phyloP scores from a whole-genome alignment of 2,329 filamentous ascomycete species.

The Xylaria sp. region DNA sequence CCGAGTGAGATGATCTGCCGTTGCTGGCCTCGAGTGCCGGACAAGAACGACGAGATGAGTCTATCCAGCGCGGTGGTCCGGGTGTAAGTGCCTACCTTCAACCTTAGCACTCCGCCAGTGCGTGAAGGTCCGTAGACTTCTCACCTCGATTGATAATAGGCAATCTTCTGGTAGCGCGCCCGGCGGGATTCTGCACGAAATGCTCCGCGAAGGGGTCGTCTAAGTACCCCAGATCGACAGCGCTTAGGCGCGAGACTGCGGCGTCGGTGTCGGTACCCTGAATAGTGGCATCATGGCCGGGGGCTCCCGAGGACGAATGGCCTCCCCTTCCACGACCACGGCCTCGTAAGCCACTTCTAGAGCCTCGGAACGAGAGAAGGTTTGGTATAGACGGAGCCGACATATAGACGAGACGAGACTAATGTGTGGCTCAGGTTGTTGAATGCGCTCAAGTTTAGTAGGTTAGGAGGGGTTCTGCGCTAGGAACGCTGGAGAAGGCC shows the following conservation, averaged over 20 bases:
- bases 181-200: slow-evolving; percentile 59
- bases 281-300: slow-evolving; percentile 70
- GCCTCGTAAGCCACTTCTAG: slow-evolving; percentile 48
- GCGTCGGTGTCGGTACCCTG: slow-evolving; percentile 93
- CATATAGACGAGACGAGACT: slow-evolving; percentile 51
- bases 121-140: slow-evolving; percentile 23
- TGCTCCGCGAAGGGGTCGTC: slow-evolving; percentile 75
- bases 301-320: slow-evolving; percentile 20
- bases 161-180: slow-evolving; percentile 64
- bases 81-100: slow-evolving; percentile 78
- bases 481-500: too few species aligned
- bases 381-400: slow-evolving; percentile 78
- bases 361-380: slow-evolving; percentile 61
- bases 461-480: too few species aligned
- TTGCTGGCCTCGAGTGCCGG: slow-evolving; percentile 33
- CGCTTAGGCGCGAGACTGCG: slow-evolving; percentile 84
- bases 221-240: slow-evolving; percentile 83
- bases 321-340: slow-evolving; percentile 35
- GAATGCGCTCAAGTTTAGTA: not conserved
- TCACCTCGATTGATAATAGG: slow-evolving; percentile 94
- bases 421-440: not conserved
- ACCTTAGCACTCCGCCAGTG: slow-evolving; percentile 30
- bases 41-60: slow-evolving; percentile 74
- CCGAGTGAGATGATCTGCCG: slow-evolving; percentile 90
- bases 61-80: slow-evolving; percentile 81